Base-by-base conservation (phyloP, 352 stramenopile genomes). In the Globisporangium cystogenes region DNA sequence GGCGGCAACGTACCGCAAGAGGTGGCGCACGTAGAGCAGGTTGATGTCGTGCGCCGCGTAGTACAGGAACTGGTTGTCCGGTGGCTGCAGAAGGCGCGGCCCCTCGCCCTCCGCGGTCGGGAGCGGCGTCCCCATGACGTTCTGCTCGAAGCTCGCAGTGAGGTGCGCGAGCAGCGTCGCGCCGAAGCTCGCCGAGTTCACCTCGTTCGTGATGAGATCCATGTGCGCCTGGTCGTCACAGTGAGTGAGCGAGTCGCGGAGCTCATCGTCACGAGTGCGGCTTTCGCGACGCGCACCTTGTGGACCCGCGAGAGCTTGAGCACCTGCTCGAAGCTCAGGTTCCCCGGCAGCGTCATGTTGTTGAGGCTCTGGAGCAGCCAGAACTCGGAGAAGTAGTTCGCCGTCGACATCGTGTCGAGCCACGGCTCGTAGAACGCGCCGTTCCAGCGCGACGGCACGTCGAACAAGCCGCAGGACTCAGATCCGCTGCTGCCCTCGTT, bases 11-110 rank as follows among this genome's bases (percentile, higher is more conserved):
- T 40, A 88, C 80, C 80, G 73, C 29, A 91, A 58, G 10, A 91
- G 51, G 51, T 87, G 87, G 24, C 77, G 75, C 53, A 91, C 59
- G 61, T 87, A 91, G 47, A 91, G 47, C 35, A 91, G 53, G 55
- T 91, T 91, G 57, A 91, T 91, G 52, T 91, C 81, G 57, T 91
- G 81, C 11, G 74, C 81, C 29, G 81, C 76, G 55, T 91, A 89
- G 51, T 80, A 87, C 18, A 91, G 44, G 33, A 91, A 73, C 2
- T 64, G 67, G 44, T 88, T 88, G 41, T 80, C 60, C 0, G 72
- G 53, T 0, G 62, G 43, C 53, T 89, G 81, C 18, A 69, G 51
- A 35, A 91, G 57, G n/a, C 57, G 55, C 23, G 81, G 81, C 0
- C 77, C 81, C 1, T 81, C 64, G 15, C 74, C 73, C 51, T 67